phyloP scores from a whole-genome alignment of 129 eudicot genomes.

The Lonicera japonica region DNA sequence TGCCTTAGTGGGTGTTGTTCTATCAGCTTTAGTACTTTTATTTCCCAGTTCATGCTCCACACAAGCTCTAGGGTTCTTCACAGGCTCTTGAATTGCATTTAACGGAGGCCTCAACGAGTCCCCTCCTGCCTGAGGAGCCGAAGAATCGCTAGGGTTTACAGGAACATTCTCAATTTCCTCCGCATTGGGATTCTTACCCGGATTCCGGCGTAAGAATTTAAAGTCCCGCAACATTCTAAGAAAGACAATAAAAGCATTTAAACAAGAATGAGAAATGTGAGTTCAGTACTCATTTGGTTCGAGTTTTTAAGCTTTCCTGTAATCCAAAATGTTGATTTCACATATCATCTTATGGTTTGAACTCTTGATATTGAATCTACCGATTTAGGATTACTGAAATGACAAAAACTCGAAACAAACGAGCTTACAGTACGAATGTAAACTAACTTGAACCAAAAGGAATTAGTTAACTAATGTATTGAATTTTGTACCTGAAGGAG shows the following conservation, averaged over 20 bases:
- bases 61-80: conserved; percentile 25
- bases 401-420: too few species aligned
- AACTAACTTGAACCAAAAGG: too few species aligned
- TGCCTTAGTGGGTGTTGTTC: conserved; percentile 74
- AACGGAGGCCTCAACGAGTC: conserved; percentile 58
- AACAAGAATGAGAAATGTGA: conserved; percentile 5
- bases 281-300: too few species aligned
- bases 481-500: conserved; percentile 49
- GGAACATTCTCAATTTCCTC: conserved; percentile 81
- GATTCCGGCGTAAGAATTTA: conserved; percentile 49
- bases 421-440: too few species aligned
- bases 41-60: conserved; percentile 35
- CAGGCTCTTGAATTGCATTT: conserved; percentile 48
- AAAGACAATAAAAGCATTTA: not conserved
- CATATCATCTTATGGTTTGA: too few species aligned
- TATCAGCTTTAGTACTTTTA: conserved; percentile 27
- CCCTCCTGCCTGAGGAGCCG: conserved; percentile 22
- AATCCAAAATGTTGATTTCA: too few species aligned
- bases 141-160: conserved; percentile 27
- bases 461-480: too few species aligned
- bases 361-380: too few species aligned
- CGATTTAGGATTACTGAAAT: too few species aligned
- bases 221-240: conserved; percentile 79
- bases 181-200: conserved; percentile 29
- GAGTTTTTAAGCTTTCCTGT: too few species aligned